These are phyloP conservation scores for Suillus ampliporus DNA, from an alignment of 768 basidiomycete species.

Conservation along the genomic window DNA sequence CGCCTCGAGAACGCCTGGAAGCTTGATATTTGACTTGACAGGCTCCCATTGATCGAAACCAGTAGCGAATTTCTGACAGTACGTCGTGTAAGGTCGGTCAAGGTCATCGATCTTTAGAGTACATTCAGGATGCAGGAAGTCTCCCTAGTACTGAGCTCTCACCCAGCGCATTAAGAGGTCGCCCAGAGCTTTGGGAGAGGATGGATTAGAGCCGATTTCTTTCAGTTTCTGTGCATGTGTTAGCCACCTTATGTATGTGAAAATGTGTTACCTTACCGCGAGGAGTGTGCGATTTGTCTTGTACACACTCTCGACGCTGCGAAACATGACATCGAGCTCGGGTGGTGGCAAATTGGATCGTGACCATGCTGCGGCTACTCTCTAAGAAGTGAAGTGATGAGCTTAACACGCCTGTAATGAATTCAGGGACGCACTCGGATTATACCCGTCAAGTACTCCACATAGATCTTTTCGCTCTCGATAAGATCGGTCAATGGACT, in stretches of 20 bases:
- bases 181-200: conserved; percentile 91
- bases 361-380: conserved; percentile 98
- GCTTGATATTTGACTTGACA: conserved; percentile 75
- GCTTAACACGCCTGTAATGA: conserved; percentile 18
- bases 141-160: conserved; percentile 34
- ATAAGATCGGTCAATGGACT: conserved; percentile 93
- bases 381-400: conserved; percentile 53
- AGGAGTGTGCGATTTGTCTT: conserved; percentile 87
- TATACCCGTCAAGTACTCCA: conserved; percentile 86
- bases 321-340: conserved; percentile 92
- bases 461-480: conserved; percentile 91
- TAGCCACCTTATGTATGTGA: conserved; percentile 12
- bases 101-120: conserved; percentile 84
- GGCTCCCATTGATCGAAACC: conserved; percentile 89
- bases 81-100: conserved; percentile 83
- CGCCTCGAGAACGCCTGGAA: conserved; percentile 66
- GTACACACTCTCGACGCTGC: conserved; percentile 91
- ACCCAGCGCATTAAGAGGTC: conserved; percentile 99
- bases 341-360: conserved; percentile 91
- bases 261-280: conserved; percentile 47
- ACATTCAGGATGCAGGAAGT: conserved; percentile 13
- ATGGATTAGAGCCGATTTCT: conserved; percentile 91
- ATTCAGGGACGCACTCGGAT: conserved; percentile 72
- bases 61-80: conserved; percentile 68
- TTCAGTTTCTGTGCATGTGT: conserved; percentile 75